Evolutionary conservation across 495 filamentous ascomycete genomes (phyloP).

Genomic region (Opeltia flavorubescens): DNA sequence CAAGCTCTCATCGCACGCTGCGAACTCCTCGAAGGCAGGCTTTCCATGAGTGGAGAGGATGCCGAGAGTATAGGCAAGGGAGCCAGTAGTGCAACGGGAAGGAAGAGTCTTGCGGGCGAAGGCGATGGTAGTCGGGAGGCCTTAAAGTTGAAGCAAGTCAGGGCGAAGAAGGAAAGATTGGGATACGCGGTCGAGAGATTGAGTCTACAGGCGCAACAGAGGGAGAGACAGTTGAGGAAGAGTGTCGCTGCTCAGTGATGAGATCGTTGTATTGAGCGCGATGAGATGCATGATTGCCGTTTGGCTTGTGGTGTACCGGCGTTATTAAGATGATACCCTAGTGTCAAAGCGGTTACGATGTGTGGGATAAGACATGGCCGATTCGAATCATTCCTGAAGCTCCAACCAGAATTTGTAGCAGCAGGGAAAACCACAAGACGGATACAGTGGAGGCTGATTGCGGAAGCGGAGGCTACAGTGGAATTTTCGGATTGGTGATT

Average conservation of each 20-base stretch:
- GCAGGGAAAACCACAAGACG: too few relatives aligned
- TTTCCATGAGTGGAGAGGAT: slow-evolving; percentile 23
- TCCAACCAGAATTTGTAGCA: too few relatives aligned
- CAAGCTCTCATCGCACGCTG: slow-evolving; percentile 52
- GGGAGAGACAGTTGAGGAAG: slow-evolving; percentile 65
- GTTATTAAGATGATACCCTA: too few relatives aligned
- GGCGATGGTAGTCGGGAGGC: slow-evolving; percentile 35
- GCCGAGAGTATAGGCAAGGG: slow-evolving; percentile 14
- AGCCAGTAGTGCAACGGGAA: slow-evolving; percentile 17
- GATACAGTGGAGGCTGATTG: too few relatives aligned
- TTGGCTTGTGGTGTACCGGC: too few relatives aligned
- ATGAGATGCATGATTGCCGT: not conserved
- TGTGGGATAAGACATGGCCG: too few relatives aligned
- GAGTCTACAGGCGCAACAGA: slow-evolving; percentile 49
- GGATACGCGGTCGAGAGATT: slow-evolving; percentile 64
- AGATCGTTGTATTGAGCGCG: not conserved
- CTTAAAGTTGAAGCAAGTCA: slow-evolving; percentile 45
- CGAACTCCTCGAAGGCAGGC: slow-evolving; percentile 55
- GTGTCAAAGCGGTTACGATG: too few relatives aligned
- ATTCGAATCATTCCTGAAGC: too few relatives aligned
- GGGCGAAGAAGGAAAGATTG: slow-evolving; percentile 64
- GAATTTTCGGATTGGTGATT: too few relatives aligned
- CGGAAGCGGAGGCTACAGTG: too few relatives aligned
- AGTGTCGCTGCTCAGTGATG: slow-evolving; percentile 44
- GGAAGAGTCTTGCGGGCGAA: slow-evolving; percentile 17